A percentile compares a stretch with the other conserved stretches of the same genome.
Evolutionary conservation across 441 rosid genomes (phyloP).

Genomic region (Erodium trifolium): DNA sequence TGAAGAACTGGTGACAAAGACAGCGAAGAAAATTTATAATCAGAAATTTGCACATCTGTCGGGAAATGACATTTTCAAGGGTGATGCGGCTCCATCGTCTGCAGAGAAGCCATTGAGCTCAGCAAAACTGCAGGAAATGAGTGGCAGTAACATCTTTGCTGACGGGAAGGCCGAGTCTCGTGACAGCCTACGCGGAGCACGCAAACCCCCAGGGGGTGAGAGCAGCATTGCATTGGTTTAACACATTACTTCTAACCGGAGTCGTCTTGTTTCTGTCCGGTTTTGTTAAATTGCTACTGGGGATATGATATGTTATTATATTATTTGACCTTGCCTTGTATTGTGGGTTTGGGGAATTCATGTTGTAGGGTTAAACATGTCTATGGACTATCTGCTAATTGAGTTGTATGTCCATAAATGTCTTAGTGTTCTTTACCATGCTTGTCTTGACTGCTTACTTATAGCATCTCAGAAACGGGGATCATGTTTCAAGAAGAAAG

Average conservation of each 20-base stretch:
- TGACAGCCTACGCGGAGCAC: conserved; percentile 86
- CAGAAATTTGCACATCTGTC: conserved; percentile 74
- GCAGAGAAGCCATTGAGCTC: conserved; percentile 57
- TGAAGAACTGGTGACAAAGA: conserved; percentile 48
- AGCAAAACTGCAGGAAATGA: conserved; percentile 80
- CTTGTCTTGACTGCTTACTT: neutral
- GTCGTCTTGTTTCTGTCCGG: neutral
- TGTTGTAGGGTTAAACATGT: neutral
- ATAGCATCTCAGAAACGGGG: no score
- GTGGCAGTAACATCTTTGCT: conserved; percentile 77
- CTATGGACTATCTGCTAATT: conserved; percentile 7
- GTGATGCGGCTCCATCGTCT: conserved; percentile 48
- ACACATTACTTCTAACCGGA: conserved; percentile 13
- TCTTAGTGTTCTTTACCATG: neutral
- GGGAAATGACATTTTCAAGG: conserved; percentile 80
- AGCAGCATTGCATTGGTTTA: conserved; percentile 90
- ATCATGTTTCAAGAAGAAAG: no score
- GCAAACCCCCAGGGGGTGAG: conserved; percentile 97
- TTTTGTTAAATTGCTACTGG: neutral
- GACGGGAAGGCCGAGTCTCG: conserved; percentile 86
- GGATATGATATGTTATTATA: neutral
- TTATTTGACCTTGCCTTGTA: conserved; percentile 3
- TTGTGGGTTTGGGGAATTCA: conserved; percentile 3
- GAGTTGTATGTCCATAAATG: neutral
- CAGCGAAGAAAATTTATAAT: conserved; percentile 80